Percentiles rank a stretch among this genome's conserved stretches.
Conservation (phyloP, 2,329 filamentous ascomycete genomes). For the Tympanopsis confertula region DNA sequence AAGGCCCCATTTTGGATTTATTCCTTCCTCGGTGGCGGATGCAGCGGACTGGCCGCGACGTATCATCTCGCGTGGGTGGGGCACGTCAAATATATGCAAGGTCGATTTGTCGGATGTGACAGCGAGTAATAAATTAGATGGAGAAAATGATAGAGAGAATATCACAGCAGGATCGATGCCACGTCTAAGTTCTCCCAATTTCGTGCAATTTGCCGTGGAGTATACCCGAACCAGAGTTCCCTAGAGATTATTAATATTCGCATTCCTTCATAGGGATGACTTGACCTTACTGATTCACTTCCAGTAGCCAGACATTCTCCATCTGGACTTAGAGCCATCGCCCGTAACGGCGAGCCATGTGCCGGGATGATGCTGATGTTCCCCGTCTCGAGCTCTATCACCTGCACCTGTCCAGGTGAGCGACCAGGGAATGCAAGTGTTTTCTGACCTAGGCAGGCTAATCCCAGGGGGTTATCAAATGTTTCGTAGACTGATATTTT, state of each 20-base stretch:
- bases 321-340: conserved; percentile 68
- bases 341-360: conserved; percentile 68
- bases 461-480: conserved; percentile 67
- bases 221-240: conserved; percentile 85
- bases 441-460: conserved; percentile 66
- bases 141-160: conserved; percentile 80
- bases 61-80: conserved; percentile 31
- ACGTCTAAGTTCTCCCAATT: conserved; percentile 72
- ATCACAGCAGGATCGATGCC: conserved; percentile 82
- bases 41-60: conserved; percentile 10
- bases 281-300: conserved; percentile 55
- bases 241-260: conserved; percentile 19
- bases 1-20: conserved; percentile 69
- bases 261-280: background rate
- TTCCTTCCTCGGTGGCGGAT: background rate
- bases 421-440: conserved; percentile 78
- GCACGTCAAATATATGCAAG: conserved; percentile 84
- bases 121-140: conserved; percentile 67
- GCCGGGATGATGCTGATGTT: conserved; percentile 91
- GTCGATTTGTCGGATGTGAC: conserved; percentile 96
- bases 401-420: conserved; percentile 75
- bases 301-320: conserved; percentile 78
- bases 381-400: conserved; percentile 66
- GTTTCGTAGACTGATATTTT: conserved; percentile 73
- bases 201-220: conserved; percentile 67